phyloP scores from a whole-genome alignment of 768 basidiomycete genomes.

The Filobasidium wieringae region DNA sequence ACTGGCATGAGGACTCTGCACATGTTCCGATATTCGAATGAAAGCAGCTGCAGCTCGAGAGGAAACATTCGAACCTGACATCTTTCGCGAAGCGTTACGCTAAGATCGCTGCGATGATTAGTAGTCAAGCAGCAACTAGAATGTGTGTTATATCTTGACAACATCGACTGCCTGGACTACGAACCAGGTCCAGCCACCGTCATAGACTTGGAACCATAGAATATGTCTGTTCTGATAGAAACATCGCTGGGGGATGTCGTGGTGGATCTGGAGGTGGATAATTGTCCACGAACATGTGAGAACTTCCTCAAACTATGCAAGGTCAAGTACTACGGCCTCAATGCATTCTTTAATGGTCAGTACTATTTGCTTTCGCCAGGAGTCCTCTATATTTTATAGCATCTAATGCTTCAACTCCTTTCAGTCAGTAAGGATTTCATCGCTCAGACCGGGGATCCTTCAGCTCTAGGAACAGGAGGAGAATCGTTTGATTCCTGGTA shows the following conservation, averaged over 20 bases:
- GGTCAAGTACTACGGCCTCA: constrained; percentile 89
- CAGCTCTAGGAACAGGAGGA: constrained; percentile 86
- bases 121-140: too few relatives aligned
- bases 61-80: too few relatives aligned
- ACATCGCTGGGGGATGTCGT: constrained; percentile 95
- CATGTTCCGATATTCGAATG: too few relatives aligned
- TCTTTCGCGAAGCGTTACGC: too few relatives aligned
- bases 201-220: too few relatives aligned
- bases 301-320: constrained; percentile 98
- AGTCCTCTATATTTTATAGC: not conserved
- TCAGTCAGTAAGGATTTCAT: constrained; percentile 93
- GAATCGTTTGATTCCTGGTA: constrained; percentile 72
- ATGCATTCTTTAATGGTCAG: constrained; percentile 96
- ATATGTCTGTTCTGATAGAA: constrained; percentile 91
- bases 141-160: too few relatives aligned
- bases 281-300: constrained; percentile 79
- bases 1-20: too few relatives aligned
- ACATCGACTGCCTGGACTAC: too few relatives aligned
- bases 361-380: constrained; percentile 5
- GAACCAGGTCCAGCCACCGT: too few relatives aligned
- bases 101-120: too few relatives aligned
- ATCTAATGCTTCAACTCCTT: not conserved
- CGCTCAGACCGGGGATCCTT: constrained; percentile 91
- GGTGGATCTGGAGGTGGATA: constrained; percentile 83
- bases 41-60: too few relatives aligned